Evolutionary conservation across 1,284 basidiomycete species (phyloP).

Genomic region (Cystobasidium slooffiae): DNA sequence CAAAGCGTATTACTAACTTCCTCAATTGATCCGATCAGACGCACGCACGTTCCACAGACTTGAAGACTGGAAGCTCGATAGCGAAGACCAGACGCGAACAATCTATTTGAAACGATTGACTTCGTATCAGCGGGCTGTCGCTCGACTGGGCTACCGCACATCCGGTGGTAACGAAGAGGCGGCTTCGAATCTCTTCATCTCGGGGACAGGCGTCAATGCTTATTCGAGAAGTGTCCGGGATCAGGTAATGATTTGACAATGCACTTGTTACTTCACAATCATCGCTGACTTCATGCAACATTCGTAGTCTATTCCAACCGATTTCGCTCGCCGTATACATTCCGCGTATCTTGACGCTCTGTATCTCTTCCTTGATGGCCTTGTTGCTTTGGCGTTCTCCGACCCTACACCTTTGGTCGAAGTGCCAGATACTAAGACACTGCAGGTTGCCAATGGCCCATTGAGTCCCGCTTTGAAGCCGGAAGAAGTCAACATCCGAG

Average conservation of each 20-base stretch:
- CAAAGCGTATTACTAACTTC: slow-evolving; percentile 17
- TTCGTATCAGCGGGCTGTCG: slow-evolving; percentile 79
- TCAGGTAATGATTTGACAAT: neutral
- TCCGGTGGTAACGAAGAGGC: slow-evolving; percentile 72
- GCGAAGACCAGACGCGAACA: slow-evolving; percentile 60
- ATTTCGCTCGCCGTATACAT: slow-evolving; percentile 69
- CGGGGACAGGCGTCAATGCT: slow-evolving; percentile 18
- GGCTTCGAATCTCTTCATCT: slow-evolving; percentile 42
- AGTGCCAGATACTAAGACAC: neutral
- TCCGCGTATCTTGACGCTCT: slow-evolving; percentile 85
- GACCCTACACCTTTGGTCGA: slow-evolving; percentile 58
- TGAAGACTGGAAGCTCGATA: slow-evolving; percentile 79
- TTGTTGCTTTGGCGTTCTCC: slow-evolving; percentile 79
- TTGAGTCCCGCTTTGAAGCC: slow-evolving; percentile 48
- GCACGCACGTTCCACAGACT: slow-evolving; percentile 80
- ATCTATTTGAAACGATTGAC: slow-evolving; percentile 73
- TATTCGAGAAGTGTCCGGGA: slow-evolving; percentile 22
- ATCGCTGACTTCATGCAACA: neutral
- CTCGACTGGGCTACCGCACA: slow-evolving; percentile 77
- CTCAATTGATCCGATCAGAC: slow-evolving; percentile 64
- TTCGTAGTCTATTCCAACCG: slow-evolving; percentile 16
- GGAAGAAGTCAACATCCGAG: slow-evolving; percentile 54
- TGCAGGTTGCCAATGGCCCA: slow-evolving; percentile 47
- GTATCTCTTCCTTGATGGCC: slow-evolving; percentile 86
- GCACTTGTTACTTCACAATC: neutral